Evolutionary conservation across 306 rosid species (phyloP).

Genomic region (Coriaria nepalensis): DNA sequence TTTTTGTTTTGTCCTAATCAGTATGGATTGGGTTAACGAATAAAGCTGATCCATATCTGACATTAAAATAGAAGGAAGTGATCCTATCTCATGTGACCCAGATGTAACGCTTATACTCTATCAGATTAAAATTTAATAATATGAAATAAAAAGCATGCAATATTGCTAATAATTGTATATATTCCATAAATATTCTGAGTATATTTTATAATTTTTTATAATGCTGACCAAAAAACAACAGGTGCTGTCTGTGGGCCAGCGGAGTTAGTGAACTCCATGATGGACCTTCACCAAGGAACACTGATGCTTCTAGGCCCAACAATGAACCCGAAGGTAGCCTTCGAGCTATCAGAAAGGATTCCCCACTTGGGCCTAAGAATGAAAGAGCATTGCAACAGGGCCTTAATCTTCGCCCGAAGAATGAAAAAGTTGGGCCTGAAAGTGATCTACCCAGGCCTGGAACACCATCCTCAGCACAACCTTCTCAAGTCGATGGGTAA

Average conservation of each 20-base stretch:
- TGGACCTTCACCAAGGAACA: constrained; percentile 87
- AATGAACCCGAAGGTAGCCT: constrained; percentile 86
- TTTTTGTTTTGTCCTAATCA: too few species aligned
- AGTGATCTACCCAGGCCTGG: constrained; percentile 78
- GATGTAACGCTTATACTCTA: too few species aligned
- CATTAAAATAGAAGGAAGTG: too few species aligned
- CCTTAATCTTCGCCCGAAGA: constrained; percentile 42
- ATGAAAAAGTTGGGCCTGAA: constrained; percentile 45
- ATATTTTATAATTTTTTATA: too few species aligned
- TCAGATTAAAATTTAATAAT: too few species aligned
- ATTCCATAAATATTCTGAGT: too few species aligned
- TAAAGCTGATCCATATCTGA: too few species aligned
- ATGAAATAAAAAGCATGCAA: too few species aligned
- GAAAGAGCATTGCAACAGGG: constrained; percentile 68
- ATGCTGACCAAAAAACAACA: constrained; percentile 7
- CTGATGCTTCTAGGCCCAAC: constrained; percentile 89
- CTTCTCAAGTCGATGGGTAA: constrained; percentile 45
- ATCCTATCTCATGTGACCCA: too few species aligned
- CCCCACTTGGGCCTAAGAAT: constrained; percentile 66
- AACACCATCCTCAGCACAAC: constrained; percentile 58
- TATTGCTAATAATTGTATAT: too few species aligned
- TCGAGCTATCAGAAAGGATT: constrained; percentile 71
- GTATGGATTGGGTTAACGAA: too few species aligned
- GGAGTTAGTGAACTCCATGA: constrained; percentile 70
- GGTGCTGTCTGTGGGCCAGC: constrained; percentile 83